Evolutionary conservation across 2,329 filamentous ascomycete species (phyloP).

Genomic region (Monosporascus sp.): DNA sequence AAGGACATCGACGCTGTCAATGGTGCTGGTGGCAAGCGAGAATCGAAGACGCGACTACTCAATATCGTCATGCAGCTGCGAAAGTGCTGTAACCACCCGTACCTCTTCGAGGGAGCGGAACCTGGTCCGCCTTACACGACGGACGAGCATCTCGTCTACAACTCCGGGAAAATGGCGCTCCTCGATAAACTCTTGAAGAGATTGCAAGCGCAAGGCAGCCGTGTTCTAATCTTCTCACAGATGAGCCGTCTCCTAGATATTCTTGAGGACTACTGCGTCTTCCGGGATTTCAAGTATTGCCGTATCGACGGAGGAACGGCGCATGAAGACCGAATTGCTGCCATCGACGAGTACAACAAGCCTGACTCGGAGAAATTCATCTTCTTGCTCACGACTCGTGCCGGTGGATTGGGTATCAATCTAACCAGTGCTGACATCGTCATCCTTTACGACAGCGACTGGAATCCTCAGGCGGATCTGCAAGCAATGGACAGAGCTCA

Average conservation of each 20-base stretch:
- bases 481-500: constrained; percentile 99
- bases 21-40: constrained; percentile 89
- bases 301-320: constrained; percentile 95
- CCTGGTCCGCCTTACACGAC: constrained; percentile 97
- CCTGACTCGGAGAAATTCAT: constrained; percentile 93
- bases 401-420: constrained; percentile 95
- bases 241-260: constrained; percentile 98
- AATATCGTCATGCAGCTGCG: constrained; percentile 99
- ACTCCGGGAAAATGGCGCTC: constrained; percentile 96
- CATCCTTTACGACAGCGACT: constrained; percentile 94
- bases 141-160: constrained; percentile 90
- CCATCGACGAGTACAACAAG: constrained; percentile 98
- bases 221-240: constrained; percentile 98
- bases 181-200: constrained; percentile 85
- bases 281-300: constrained; percentile 91
- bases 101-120: constrained; percentile 95
- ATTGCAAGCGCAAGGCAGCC: constrained; percentile 79
- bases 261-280: constrained; percentile 95
- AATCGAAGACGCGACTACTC: constrained; percentile 92
- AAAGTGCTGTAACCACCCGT: constrained; percentile 98
- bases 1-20: constrained; percentile 99
- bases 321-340: constrained; percentile 94
- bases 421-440: constrained; percentile 93
- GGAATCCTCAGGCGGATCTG: constrained; percentile 97
- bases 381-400: constrained; percentile 90